Conservation (phyloP, 352 stramenopile genomes). For the Globisporangium solare region DNA sequence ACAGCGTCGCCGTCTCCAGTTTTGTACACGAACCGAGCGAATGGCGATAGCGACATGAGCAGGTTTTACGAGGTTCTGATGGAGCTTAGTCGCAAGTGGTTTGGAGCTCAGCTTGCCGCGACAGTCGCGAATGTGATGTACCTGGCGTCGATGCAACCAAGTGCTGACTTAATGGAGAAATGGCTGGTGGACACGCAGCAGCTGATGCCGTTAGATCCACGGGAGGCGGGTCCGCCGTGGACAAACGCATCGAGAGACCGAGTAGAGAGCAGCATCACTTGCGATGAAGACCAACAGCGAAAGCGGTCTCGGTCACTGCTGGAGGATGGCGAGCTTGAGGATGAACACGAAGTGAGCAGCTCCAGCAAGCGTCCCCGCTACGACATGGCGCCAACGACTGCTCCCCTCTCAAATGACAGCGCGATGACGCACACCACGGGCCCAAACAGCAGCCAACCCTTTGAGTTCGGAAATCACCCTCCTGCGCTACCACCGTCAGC, state of each 20-base stretch:
- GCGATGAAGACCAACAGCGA: background rate
- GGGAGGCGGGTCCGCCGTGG: conserved; percentile 31
- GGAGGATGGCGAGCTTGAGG: conserved; percentile 53
- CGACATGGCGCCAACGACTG: too few relatives aligned
- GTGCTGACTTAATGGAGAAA: conserved; percentile 22
- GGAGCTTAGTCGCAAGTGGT: conserved; percentile 51
- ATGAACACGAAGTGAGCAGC: conserved; percentile 20
- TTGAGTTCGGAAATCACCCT: background rate
- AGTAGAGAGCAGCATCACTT: background rate
- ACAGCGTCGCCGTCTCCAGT: conserved; percentile 12
- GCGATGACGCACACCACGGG: too few relatives aligned
- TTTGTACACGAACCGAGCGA: conserved; percentile 31
- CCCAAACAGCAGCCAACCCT: too few relatives aligned
- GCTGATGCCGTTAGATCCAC: conserved; percentile 35
- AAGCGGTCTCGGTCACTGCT: conserved; percentile 21
- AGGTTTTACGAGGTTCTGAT: conserved; percentile 48
- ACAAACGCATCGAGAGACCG: conserved; percentile 1
- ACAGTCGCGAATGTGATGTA: conserved; percentile 69
- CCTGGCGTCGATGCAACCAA: conserved; percentile 58
- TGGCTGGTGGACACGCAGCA: conserved; percentile 67
- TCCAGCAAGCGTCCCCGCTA: conserved; percentile 7
- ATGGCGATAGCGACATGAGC: conserved; percentile 27
- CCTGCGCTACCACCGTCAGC: too few relatives aligned
- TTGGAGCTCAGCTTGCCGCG: conserved; percentile 37
- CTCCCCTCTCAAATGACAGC: too few relatives aligned